A percentile compares a stretch with the other conserved stretches of the same genome.
phyloP scores from a whole-genome alignment of 441 rosid species.

The Bocquillonia castaneifolia region DNA sequence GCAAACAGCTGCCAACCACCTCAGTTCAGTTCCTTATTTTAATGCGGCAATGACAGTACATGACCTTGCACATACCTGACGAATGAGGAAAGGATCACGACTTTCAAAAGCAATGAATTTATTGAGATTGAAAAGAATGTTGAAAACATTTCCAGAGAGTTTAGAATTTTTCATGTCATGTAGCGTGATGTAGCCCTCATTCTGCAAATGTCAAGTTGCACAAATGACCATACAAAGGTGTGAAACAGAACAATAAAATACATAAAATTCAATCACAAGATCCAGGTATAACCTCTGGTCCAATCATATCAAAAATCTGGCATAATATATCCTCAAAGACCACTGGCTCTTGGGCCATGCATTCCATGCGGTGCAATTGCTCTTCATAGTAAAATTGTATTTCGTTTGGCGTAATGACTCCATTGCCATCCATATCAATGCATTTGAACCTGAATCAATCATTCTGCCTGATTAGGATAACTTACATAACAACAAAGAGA shows the following conservation, averaged over 20 bases:
- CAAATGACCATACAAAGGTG: not conserved
- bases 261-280: not conserved
- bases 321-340: constrained; percentile 89
- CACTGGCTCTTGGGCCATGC: constrained; percentile 95
- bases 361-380: constrained; percentile 95
- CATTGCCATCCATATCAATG: constrained; percentile 89
- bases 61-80: constrained; percentile 49
- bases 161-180: constrained; percentile 68
- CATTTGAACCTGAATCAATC: constrained; percentile 66
- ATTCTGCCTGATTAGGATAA: not conserved
- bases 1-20: constrained; percentile 6
- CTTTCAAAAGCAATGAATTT: constrained; percentile 92
- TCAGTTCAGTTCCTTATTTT: not conserved
- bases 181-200: constrained; percentile 50
- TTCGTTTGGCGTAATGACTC: constrained; percentile 68
- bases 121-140: constrained; percentile 89
- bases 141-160: constrained; percentile 84
- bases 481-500: constrained; percentile 19
- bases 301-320: constrained; percentile 87
- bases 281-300: constrained; percentile 49
- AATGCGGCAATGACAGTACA: not conserved
- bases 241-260: not conserved
- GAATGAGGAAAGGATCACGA: constrained; percentile 88
- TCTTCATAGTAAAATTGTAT: constrained; percentile 95
- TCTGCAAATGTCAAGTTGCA: constrained; percentile 32